Percentiles rank a stretch among this genome's conserved stretches.
Evolutionary conservation across 225 moss, liverwort and hornwort species (phyloP).

Genomic region (Sphagnum contortum): DNA sequence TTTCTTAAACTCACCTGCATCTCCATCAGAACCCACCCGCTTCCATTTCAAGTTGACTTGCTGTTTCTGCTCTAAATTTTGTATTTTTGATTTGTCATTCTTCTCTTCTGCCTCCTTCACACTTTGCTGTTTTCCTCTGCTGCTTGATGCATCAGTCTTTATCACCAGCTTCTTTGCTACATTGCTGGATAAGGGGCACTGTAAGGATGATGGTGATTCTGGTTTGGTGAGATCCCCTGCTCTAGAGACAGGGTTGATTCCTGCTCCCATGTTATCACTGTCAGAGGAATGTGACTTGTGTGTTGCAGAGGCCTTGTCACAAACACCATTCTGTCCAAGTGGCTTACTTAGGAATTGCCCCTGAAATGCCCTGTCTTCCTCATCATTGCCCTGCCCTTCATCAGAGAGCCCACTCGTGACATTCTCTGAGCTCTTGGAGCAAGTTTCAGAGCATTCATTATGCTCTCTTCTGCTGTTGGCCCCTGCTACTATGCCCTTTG

Average conservation of each 20-base stretch:
- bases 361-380: conserved; percentile 30
- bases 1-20: conserved; percentile 41
- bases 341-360: conserved; percentile 35
- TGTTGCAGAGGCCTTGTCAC: conserved; percentile 81
- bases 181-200: conserved; percentile 36
- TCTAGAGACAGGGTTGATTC: conserved; percentile 34
- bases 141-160: conserved; percentile 22
- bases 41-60: conserved; percentile 63
- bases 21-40: conserved; percentile 44
- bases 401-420: conserved; percentile 55
- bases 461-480: conserved; percentile 26
- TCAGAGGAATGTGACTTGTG: conserved; percentile 86
- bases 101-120: conserved; percentile 19
- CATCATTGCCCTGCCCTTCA: conserved; percentile 35
- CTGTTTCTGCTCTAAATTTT: conserved; percentile 35
- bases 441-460: conserved; percentile 45
- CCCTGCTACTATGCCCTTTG: conserved; percentile 25
- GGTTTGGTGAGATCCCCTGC: conserved; percentile 40
- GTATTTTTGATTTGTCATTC: conserved; percentile 31
- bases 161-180: conserved; percentile 34
- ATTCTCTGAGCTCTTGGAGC: conserved; percentile 87
- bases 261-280: conserved; percentile 55
- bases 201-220: conserved; percentile 60
- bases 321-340: conserved; percentile 30
- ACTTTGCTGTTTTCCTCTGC: conserved; percentile 17